Percentiles rank a stretch among this genome's conserved stretches.
Evolutionary conservation across 345 rosid species (phyloP).

Genomic region (Syzygium grande): DNA sequence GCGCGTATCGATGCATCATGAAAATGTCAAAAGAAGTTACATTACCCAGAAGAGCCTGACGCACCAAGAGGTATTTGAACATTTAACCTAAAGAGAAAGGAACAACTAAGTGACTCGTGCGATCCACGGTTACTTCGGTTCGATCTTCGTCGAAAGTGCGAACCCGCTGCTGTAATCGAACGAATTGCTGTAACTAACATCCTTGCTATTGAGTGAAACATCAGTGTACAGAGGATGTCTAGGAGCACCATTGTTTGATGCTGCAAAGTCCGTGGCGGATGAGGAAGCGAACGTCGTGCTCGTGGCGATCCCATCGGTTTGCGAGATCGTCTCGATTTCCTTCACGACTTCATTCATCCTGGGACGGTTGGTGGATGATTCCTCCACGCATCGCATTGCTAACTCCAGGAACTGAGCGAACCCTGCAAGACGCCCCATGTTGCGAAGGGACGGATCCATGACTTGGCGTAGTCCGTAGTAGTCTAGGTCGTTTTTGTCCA

Average conservation of each 20-base stretch:
- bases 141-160: conserved; percentile 47
- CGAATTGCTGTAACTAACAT: conserved; percentile 17
- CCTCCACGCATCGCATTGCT: conserved; percentile 78
- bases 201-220: conserved; percentile 18
- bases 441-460: conserved; percentile 57
- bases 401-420: conserved; percentile 58
- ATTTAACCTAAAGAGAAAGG: not conserved
- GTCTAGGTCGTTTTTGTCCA: conserved; percentile 53
- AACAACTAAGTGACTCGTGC: not conserved
- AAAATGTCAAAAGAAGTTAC: not conserved
- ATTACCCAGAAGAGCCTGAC: not conserved
- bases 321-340: conserved; percentile 45
- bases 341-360: conserved; percentile 83
- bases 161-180: conserved; percentile 81
- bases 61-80: not conserved
- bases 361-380: conserved; percentile 75
- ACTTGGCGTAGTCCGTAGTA: conserved; percentile 55
- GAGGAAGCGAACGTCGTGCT: conserved; percentile 74
- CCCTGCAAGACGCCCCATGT: conserved; percentile 32
- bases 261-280: conserved; percentile 69
- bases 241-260: conserved; percentile 19
- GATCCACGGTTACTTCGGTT: conserved; percentile 33
- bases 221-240: conserved; percentile 50
- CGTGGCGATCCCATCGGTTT: conserved; percentile 52
- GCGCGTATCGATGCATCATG: not conserved